Conservation (phyloP, 495 filamentous ascomycete genomes). For the Penicillium egyptiacum region DNA sequence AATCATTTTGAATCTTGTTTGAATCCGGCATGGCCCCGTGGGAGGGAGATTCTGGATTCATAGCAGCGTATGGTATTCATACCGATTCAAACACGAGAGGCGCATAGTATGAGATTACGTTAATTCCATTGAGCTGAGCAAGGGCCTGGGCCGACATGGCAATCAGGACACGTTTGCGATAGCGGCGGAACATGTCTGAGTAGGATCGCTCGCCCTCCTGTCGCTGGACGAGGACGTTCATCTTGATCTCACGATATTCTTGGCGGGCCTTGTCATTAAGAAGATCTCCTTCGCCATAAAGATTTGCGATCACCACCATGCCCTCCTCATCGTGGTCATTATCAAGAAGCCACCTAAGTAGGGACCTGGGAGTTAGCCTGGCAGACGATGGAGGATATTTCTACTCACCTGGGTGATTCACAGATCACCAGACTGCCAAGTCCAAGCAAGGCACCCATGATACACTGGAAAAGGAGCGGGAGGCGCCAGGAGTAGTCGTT, state of each 20-base stretch:
- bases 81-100: constrained; percentile 88
- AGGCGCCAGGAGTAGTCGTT: constrained; percentile 87
- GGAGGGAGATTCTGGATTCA: too few species aligned
- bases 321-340: constrained; percentile 98
- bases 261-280: constrained; percentile 87
- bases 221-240: constrained; percentile 88
- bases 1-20: neutral
- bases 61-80: neutral
- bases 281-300: constrained; percentile 93
- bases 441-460: constrained; percentile 85
- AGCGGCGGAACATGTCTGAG: constrained; percentile 90
- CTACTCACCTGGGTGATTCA: constrained; percentile 85
- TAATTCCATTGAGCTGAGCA: constrained; percentile 97
- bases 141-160: constrained; percentile 98
- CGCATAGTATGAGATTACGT: constrained; percentile 98
- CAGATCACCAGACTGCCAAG: constrained; percentile 88
- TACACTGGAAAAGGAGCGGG: constrained; percentile 87
- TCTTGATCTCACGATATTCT: constrained; percentile 98
- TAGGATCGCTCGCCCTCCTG: constrained; percentile 95
- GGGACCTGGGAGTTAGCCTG: neutral
- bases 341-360: constrained; percentile 84
- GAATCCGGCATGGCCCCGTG: too few species aligned
- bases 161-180: constrained; percentile 90
- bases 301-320: constrained; percentile 94
- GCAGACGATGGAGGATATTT: neutral